Base-by-base conservation (phyloP, 2,329 filamentous ascomycete species). In the Fusarium tuaranense region DNA sequence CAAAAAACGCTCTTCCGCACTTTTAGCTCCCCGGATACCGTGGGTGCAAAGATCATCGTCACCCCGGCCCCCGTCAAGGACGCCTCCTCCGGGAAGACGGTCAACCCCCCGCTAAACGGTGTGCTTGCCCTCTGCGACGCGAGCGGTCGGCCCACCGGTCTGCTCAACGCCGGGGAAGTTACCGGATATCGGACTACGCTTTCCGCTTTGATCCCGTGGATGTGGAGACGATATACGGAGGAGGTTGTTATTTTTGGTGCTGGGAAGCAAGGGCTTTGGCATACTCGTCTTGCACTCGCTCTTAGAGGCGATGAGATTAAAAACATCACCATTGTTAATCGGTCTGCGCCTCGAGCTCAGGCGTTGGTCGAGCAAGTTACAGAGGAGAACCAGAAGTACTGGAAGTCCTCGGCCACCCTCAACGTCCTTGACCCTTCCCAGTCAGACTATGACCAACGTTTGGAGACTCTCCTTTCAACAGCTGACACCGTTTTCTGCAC, bases 221-320 rank as follows among this genome's bases (percentile, higher is more conserved):
- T 88, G 18, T 82, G 75, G 70, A 72, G 80, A 67, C 34, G 66
- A 27, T 39, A 55, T 3, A 76, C 80, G 0, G 63, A 90, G 75
- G 90, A 89, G 18, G 76, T 93, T 2, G 87, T 90, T 6, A 87
- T 94, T 34, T 94, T 94, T 75, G 92, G 92, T 1, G 92, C 91
- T 0, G 92, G 92, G 34, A 90, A 89, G 73, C 92, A 94, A 81
- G 92, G 92, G 1, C 90, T 92, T 78, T 94, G 92, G 92, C 92
- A 94, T 77, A 88, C 92, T 10, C 88, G 91, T 1, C 86, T 94
- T 7, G 90, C 92, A 0, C 81, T 94, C 3, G 83, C 92, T 3
- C 84, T 93, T 0, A 70, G 80, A 4, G 79, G 79, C 0, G 41
- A 61, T 1, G 77, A 80, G 16, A 76, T 83, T 5, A 65, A 65